Base-by-base conservation (phyloP, 345 rosid genomes). In the Tarenaya hassleriana region DNA sequence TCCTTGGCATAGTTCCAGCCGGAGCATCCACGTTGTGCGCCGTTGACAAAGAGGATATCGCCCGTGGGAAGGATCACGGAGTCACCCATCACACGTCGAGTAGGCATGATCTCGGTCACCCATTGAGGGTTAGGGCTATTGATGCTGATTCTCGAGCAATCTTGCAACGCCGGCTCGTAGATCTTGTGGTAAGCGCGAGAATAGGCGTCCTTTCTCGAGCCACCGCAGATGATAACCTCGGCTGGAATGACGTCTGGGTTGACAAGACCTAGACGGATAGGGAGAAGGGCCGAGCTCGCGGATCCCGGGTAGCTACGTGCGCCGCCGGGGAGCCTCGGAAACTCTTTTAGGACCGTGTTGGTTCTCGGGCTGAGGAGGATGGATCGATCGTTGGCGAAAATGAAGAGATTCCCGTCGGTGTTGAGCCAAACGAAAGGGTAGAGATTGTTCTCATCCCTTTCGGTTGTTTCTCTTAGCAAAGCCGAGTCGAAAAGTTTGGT, bases 251-350 rank as follows among this genome's bases (percentile, higher is more conserved):
- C 48, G 0, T 3, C 9, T 0, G 66, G 58, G 1, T 68, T 61
- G 0, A 11, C 15, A 0, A 66, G 50, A 47, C 68, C 41, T 10
- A 79, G 79, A 3, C 37, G 70, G 41, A 85, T 56, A 0, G 95
- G 95, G 33, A 92, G 94, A 20, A 92, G 78, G 0, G 68, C 77
- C 0, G 97, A 81, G 66, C 67, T 62, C 7, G 72, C 98, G 0
- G 88, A 69, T 5, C 95, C 82, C 0, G 97, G 97, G 74, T 88
- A 88, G 69, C 57, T 84, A 24, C 97, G 91, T 16, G 88, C 63
- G 1, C 97, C 98, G 0, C 95, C 94, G 0, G 67, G 62, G 16
- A 92, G 88, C 12, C 44, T 61, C 0, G 98, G 95, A 75, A 62
- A 67, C 62, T 92, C 94, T 4, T 53, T 69, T 37, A 92, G n/a